phyloP scores from a whole-genome alignment of 768 basidiomycete species.

The Naganishia kalamii region DNA sequence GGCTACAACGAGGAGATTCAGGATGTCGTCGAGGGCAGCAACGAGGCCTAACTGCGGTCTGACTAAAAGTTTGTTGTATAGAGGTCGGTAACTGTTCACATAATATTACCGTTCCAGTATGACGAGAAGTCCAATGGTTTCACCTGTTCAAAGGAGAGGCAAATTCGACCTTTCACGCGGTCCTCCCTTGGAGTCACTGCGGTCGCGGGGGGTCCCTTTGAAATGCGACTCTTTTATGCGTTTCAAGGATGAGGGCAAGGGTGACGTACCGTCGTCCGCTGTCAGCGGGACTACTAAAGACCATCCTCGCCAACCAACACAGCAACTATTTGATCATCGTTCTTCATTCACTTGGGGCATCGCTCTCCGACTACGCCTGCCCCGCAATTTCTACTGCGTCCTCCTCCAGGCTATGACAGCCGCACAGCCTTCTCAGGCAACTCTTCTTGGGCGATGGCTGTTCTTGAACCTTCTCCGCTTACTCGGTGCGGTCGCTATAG shows the following conservation, averaged over 20 bases:
- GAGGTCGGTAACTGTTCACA: background rate
- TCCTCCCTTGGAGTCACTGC: background rate
- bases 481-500: background rate
- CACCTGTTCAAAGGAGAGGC: background rate
- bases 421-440: background rate
- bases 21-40: background rate
- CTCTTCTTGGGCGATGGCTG: slow-evolving; percentile 8
- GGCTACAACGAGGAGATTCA: slow-evolving; percentile 35
- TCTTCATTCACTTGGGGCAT: no score
- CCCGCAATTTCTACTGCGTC: no score
- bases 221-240: background rate
- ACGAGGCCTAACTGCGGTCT: slow-evolving; percentile 12
- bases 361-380: background rate
- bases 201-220: background rate
- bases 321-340: no score
- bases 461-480: background rate
- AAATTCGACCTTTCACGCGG: background rate
- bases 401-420: background rate
- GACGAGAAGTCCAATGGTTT: background rate
- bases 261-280: background rate
- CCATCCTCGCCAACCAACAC: background rate
- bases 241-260: background rate
- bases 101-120: background rate
- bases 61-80: background rate
- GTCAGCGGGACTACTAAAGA: background rate